These are phyloP conservation scores for Crithidia bombi DNA, from an alignment of 208 protist genomes.

Conservation along the genomic window DNA sequence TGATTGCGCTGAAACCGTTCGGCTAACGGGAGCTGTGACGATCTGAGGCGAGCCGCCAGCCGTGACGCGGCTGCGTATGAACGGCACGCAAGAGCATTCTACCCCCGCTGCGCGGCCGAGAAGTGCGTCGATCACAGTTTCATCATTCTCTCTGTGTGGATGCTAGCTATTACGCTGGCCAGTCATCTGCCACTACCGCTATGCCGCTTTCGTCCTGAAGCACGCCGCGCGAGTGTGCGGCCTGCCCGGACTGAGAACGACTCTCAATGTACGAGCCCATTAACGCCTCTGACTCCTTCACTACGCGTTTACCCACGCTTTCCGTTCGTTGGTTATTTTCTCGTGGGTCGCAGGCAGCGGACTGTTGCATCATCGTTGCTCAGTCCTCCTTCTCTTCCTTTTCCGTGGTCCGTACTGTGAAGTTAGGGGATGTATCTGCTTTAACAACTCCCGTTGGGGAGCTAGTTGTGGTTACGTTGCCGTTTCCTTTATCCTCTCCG, in stretches of 20 bases:
- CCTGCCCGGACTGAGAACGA: neutral
- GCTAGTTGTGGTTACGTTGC: neutral
- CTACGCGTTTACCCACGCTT: too few species aligned
- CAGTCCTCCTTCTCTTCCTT: neutral
- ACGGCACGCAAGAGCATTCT: too few species aligned
- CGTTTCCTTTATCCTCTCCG: conserved; percentile 20
- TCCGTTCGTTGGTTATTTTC: too few species aligned
- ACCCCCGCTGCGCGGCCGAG: conserved; percentile 48
- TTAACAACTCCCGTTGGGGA: neutral
- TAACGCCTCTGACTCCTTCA: neutral
- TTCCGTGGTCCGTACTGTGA: neutral
- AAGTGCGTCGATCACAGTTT: conserved; percentile 47
- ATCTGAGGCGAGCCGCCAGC: too few species aligned
- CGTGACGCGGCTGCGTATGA: too few species aligned
- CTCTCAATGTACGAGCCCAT: neutral
- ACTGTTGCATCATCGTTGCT: too few species aligned
- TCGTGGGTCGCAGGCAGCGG: too few species aligned
- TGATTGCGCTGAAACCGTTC: too few species aligned
- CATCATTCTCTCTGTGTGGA: conserved; percentile 61
- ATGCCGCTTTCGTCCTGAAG: conserved; percentile 44
- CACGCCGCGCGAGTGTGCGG: conserved; percentile 24
- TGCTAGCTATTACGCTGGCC: too few species aligned
- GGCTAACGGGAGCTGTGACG: too few species aligned
- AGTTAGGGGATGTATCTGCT: conserved; percentile 1
- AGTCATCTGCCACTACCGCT: conserved; percentile 52